phyloP scores from a whole-genome alignment of 768 basidiomycete species.

The Termitomyces sp. region DNA sequence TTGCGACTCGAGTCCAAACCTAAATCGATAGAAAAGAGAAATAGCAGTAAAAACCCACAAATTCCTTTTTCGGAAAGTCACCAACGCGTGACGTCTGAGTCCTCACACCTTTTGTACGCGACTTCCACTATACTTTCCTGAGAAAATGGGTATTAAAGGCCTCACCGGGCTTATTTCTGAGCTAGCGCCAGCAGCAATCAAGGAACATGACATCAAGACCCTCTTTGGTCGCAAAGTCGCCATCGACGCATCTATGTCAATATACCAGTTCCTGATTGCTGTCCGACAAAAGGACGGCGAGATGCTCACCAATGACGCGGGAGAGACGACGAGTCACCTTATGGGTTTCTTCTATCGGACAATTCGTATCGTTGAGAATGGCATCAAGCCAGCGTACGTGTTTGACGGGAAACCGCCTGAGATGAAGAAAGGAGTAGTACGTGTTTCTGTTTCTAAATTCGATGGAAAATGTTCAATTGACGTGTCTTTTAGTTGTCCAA shows the following conservation, averaged over 20 bases:
- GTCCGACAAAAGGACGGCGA: constrained; percentile 96
- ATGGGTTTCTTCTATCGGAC: constrained; percentile 99
- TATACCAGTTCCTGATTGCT: constrained; percentile 97
- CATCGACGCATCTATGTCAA: constrained; percentile 97
- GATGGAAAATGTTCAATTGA: background rate
- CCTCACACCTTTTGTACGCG: background rate
- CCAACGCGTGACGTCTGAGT: background rate
- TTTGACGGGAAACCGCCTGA: constrained; percentile 99
- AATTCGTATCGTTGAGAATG: constrained; percentile 96
- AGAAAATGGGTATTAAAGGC: constrained; percentile 89
- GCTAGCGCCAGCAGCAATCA: constrained; percentile 84
- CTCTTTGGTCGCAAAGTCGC: constrained; percentile 98
- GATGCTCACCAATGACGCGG: constrained; percentile 94
- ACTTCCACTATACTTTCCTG: constrained; percentile 1
- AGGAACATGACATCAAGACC: constrained; percentile 94
- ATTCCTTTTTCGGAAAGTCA: background rate
- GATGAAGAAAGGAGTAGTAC: constrained; percentile 92
- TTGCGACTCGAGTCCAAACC: background rate
- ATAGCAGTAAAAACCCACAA: background rate
- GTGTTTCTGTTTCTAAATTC: constrained; percentile 28
- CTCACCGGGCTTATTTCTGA: constrained; percentile 86
- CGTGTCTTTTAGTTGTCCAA: constrained; percentile 72
- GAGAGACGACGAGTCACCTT: constrained; percentile 96
- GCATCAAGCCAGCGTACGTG: constrained; percentile 96
- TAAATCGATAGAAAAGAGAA: no score